Evolutionary conservation across 2,329 filamentous ascomycete genomes (phyloP), one percentile per base, ranked within the genome.

Genomic region (Chrysosporium keratinophilum): DNA sequence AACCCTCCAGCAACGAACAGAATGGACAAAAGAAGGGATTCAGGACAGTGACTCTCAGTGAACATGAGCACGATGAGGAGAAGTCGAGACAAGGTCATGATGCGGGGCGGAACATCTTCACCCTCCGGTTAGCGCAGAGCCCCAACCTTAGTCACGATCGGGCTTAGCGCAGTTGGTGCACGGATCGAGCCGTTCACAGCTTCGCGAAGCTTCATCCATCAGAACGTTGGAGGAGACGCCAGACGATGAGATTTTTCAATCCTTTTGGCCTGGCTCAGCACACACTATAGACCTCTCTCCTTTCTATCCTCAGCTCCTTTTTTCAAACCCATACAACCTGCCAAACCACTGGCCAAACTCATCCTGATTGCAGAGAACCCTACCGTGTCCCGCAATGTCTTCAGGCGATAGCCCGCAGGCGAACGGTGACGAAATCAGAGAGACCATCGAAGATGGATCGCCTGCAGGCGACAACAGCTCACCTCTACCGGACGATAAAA

Each of bases 391-490:
- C 42, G 45, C 33, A 42, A 56, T 58, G 58, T 48, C 57, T 23
- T 57, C 57, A 7, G 55, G 51, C 34, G 55, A 52, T 12, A 39
- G 19, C 44, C 54, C 42, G 2, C 46, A n/a, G n/a, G 54, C 23
- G 12, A 42, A 40, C 34, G 50, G 44, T 11, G 46, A 58, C 20
- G 47, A 52, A 11, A 46, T 56, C 35, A 45, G 31, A n/a, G 48
- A 54, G 7, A 52, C 40, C 15, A 43, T 50, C 44, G 54, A 56
- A 20, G 49, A 57, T 4, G 40, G 17, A 17, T 57, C 60, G 14
- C 55, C 56, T 19, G 59, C 54, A 35, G 64, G 58, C 46, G 64
- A 65, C 35, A 59, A 57, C 42, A 63, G 56, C 49, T 53, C 59
- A 37, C 52, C 50, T 39, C 34, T 50, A 31, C 54, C 39, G 7